These are phyloP conservation scores for Cercospora nicotianae DNA, from an alignment of 2,329 filamentous ascomycete species.

Conservation along the genomic window DNA sequence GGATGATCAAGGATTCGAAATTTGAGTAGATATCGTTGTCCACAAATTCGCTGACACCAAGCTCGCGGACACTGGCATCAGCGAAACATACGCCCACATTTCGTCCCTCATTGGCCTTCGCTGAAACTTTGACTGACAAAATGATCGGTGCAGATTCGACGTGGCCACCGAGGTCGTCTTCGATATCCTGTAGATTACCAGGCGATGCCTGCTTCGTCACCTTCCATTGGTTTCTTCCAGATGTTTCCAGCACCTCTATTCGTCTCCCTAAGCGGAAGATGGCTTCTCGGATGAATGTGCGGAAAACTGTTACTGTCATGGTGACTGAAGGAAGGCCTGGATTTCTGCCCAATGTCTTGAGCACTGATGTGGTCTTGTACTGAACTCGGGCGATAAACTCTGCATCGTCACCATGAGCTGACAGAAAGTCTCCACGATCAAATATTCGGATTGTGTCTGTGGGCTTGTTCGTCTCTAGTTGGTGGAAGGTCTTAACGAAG, in stretches of 20 bases:
- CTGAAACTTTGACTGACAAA: constrained; percentile 85
- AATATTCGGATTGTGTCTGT: constrained; percentile 87
- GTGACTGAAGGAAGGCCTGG: constrained; percentile 91
- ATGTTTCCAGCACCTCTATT: constrained; percentile 83
- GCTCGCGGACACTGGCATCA: constrained; percentile 90
- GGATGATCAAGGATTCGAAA: constrained; percentile 93
- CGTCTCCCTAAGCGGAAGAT: constrained; percentile 89
- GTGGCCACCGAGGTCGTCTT: constrained; percentile 86
- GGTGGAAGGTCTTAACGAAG: constrained; percentile 95
- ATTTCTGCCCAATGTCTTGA: constrained; percentile 82
- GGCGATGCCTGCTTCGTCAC: constrained; percentile 81
- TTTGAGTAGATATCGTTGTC: constrained; percentile 99
- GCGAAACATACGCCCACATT: constrained; percentile 95
- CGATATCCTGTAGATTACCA: constrained; percentile 93
- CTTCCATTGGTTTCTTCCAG: constrained; percentile 86
- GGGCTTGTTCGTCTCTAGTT: constrained; percentile 68
- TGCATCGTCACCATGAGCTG: constrained; percentile 84
- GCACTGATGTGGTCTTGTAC: constrained; percentile 95
- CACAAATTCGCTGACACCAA: constrained; percentile 96
- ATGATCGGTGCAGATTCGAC: constrained; percentile 92
- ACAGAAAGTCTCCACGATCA: constrained; percentile 92
- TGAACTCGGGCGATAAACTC: constrained; percentile 78
- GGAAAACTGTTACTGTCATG: constrained; percentile 91
- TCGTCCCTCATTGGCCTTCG: constrained; percentile 81
- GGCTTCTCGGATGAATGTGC: constrained; percentile 91